Evolutionary conservation across 1,284 basidiomycete genomes (phyloP).

Genomic region (Leccinum huronense): DNA sequence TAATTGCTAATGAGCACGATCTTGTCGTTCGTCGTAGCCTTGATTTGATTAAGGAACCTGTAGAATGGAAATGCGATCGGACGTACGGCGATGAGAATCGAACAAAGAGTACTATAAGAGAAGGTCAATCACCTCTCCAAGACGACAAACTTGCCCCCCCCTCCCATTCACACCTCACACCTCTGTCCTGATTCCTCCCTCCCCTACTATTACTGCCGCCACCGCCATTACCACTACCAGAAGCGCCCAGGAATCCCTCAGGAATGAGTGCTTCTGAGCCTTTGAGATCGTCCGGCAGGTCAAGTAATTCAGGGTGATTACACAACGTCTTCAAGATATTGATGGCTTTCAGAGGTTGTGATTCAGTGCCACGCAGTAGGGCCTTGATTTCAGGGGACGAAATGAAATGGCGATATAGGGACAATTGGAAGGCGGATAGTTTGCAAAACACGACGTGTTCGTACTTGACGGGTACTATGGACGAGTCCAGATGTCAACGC

Average conservation of each 20-base stretch:
- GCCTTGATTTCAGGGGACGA: conserved; percentile 93
- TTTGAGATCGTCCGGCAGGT: conserved; percentile 83
- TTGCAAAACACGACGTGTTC: conserved; percentile 98
- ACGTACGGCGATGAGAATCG: not conserved
- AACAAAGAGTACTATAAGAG: not conserved
- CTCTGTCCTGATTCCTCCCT: conserved; percentile 46
- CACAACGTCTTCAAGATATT: conserved; percentile 96
- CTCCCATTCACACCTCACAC: conserved; percentile 62
- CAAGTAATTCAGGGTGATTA: conserved; percentile 94
- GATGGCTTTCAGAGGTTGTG: conserved; percentile 97
- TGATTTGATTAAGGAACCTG: conserved; percentile 85
- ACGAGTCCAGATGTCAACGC: conserved; percentile 14
- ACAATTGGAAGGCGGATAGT: conserved; percentile 84
- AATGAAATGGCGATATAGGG: conserved; percentile 91
- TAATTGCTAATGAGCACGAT: conserved; percentile 99
- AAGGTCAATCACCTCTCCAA: conserved; percentile 71
- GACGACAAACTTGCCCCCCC: conserved; percentile 93
- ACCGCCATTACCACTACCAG: conserved; percentile 29
- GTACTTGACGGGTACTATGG: conserved; percentile 94
- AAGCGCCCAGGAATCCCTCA: conserved; percentile 70
- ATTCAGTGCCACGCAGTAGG: conserved; percentile 84
- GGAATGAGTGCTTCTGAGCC: conserved; percentile 87
- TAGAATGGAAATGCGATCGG: conserved; percentile 2
- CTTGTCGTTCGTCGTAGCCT: conserved; percentile 87
- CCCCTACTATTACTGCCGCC: conserved; percentile 35